A percentile compares a stretch with the other conserved stretches of the same genome.
phyloP scores from a whole-genome alignment of 1,139 yeast genomes.

The Wickerhamomyces sp. region DNA sequence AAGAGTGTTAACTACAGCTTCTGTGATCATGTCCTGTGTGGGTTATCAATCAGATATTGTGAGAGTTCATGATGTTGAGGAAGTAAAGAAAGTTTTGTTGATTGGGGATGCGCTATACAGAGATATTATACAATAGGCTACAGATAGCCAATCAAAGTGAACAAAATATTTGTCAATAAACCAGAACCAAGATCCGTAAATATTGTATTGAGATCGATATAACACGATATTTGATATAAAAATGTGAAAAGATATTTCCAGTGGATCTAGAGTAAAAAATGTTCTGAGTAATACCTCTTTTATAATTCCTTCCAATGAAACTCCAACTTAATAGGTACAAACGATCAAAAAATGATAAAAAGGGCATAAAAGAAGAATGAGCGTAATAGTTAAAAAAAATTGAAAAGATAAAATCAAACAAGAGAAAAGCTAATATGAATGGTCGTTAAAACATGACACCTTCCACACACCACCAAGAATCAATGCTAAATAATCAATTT shows the following conservation, averaged over 20 bases:
- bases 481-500: too few species aligned
- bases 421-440: slow-evolving; percentile 7
- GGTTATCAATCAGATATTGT: slow-evolving; percentile 76
- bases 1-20: slow-evolving; percentile 73
- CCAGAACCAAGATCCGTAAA: not conserved
- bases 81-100: slow-evolving; percentile 55
- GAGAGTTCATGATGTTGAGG: slow-evolving; percentile 81
- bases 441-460: slow-evolving; percentile 15
- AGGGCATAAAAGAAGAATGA: too few species aligned
- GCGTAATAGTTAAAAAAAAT: not conserved
- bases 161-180: not conserved
- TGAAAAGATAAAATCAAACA: slow-evolving; percentile 2
- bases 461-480: not conserved
- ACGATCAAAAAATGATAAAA: too few species aligned
- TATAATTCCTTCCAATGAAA: too few species aligned
- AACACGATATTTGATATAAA: too few species aligned
- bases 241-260: too few species aligned
- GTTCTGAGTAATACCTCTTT: too few species aligned
- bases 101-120: slow-evolving; percentile 79
- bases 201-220: too few species aligned
- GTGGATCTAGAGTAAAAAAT: too few species aligned
- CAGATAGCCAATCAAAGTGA: not conserved
- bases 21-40: slow-evolving; percentile 69
- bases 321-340: too few species aligned
- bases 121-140: slow-evolving; percentile 18